These are phyloP conservation scores for Durio zibethinus DNA, from an alignment of 345 rosid species.

Conservation along the genomic window DNA sequence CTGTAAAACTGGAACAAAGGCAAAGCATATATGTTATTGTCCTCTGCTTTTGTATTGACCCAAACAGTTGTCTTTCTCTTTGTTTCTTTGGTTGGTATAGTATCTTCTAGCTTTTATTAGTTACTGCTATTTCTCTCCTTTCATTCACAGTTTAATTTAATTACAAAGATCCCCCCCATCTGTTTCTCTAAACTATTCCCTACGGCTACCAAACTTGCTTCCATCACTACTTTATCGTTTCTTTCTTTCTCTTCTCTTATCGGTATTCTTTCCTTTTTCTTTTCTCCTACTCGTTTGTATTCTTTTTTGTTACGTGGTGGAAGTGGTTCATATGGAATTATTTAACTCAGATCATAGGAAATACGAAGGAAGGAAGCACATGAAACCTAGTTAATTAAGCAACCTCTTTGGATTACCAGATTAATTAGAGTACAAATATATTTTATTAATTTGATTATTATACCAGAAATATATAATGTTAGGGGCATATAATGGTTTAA, in stretches of 20 bases:
- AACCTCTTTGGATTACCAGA: neutral
- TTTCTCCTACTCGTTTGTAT: neutral
- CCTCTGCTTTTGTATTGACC: conserved; percentile 33
- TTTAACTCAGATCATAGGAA: neutral
- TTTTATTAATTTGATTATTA: neutral
- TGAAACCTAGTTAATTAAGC: neutral
- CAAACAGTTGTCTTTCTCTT: neutral
- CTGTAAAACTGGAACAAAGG: conserved; percentile 23
- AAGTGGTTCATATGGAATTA: neutral
- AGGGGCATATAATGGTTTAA: no score
- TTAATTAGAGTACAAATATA: neutral
- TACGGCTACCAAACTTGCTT: neutral
- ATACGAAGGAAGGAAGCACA: conserved; percentile 1
- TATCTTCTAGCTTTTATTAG: neutral
- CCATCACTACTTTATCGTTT: neutral
- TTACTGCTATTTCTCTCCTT: neutral
- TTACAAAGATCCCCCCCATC: neutral
- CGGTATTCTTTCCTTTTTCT: neutral
- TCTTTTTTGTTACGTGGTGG: neutral
- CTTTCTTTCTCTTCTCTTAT: neutral
- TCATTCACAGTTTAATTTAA: neutral
- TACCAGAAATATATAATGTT: neutral
- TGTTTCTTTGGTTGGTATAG: neutral
- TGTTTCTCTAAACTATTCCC: neutral
- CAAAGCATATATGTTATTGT: conserved; percentile 30